phyloP scores from a whole-genome alignment of 2,329 filamentous ascomycete species.

The Eutypella sp. region DNA sequence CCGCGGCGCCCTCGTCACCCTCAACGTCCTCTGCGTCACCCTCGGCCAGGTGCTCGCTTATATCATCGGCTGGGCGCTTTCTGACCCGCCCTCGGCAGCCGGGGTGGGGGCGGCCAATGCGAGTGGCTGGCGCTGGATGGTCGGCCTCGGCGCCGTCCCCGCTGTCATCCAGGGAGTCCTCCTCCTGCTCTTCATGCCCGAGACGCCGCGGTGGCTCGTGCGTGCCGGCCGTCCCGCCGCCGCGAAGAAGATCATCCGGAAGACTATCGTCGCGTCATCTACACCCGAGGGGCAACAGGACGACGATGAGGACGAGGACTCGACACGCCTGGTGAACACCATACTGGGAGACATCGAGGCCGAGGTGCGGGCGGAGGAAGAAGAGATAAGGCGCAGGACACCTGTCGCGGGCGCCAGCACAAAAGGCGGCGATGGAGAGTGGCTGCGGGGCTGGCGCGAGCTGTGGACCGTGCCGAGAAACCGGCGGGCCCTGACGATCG shows the following conservation, averaged over 20 bases:
- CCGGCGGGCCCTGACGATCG: constrained; percentile 72
- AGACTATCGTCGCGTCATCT: constrained; percentile 38
- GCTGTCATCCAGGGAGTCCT: constrained; percentile 66
- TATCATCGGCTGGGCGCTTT: constrained; percentile 72
- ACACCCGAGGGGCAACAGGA: background rate
- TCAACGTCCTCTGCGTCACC: constrained; percentile 79
- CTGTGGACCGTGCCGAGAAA: constrained; percentile 57
- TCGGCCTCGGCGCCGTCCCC: constrained; percentile 76
- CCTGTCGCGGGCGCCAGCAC: constrained; percentile 34
- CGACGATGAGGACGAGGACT: constrained; percentile 3
- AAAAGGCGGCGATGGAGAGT: constrained; percentile 17
- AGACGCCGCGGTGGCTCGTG: constrained; percentile 85
- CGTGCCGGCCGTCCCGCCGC: constrained; percentile 56
- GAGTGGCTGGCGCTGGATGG: constrained; percentile 83
- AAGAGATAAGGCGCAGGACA: constrained; percentile 5
- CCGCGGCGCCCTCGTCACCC: constrained; percentile 74
- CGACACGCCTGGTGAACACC: constrained; percentile 45
- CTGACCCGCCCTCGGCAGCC: constrained; percentile 38
- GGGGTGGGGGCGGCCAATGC: constrained; percentile 17
- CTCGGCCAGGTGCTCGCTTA: constrained; percentile 87
- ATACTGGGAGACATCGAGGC: constrained; percentile 66
- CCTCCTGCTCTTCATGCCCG: constrained; percentile 71
- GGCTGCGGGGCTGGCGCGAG: constrained; percentile 46
- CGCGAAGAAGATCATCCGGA: constrained; percentile 61
- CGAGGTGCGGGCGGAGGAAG: constrained; percentile 68